Evolutionary conservation across 257 asterid species (phyloP).

Genomic region (Solanum phureja): DNA sequence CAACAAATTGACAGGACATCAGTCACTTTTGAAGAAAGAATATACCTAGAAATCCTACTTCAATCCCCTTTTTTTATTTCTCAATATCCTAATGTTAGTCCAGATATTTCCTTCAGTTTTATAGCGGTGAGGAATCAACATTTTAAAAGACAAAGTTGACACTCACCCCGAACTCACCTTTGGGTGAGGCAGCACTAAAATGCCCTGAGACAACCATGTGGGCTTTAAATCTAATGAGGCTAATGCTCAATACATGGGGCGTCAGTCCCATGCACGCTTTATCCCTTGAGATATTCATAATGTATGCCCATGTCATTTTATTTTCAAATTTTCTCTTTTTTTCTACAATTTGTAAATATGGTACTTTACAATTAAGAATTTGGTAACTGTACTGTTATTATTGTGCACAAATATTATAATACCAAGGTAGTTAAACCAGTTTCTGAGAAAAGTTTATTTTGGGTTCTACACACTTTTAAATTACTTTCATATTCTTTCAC

Average conservation of each 20-base stretch:
- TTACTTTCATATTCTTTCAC: background rate
- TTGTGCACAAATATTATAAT: background rate
- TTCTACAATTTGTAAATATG: background rate
- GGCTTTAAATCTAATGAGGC: background rate
- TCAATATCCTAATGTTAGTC: background rate
- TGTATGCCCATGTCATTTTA: background rate
- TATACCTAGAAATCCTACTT: background rate
- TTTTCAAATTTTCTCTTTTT: background rate
- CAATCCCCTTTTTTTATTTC: background rate
- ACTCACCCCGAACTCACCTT: background rate
- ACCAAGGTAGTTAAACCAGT: background rate
- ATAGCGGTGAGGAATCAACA: background rate
- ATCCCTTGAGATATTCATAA: background rate
- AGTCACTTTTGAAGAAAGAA: background rate
- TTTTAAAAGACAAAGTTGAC: background rate
- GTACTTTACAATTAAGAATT: background rate
- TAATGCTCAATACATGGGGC: background rate
- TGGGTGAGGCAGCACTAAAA: background rate
- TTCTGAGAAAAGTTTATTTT: background rate
- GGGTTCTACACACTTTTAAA: background rate
- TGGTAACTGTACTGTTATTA: background rate
- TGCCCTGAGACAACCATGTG: background rate
- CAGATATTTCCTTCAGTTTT: background rate
- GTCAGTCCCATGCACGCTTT: background rate
- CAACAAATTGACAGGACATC: background rate